Evolutionary conservation across 495 filamentous ascomycete genomes (phyloP), one percentile per base, ranked within the genome.

Genomic region (Jackrogersella multiformis): DNA sequence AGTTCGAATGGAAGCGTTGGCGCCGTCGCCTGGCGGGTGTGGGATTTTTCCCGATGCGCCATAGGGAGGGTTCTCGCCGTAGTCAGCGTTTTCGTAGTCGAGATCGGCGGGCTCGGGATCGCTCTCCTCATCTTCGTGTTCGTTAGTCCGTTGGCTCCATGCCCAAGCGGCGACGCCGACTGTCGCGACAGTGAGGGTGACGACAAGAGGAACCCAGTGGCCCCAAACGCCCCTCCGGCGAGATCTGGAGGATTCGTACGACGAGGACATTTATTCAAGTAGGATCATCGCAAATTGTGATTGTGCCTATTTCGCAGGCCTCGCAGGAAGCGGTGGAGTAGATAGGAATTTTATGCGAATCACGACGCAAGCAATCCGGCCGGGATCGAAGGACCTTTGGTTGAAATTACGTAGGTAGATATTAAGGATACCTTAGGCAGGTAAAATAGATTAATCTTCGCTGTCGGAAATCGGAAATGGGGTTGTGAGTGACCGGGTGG

Each of bases 81-180:
- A 81, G 65, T 81, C 79, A 64, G 79, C 78, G 36, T 81, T 77
- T 20, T 82, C 77, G 64, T 85, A 81, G 51, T 86, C 81, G 55
- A 87, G 78, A 62, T 74, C 74, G 54, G 74, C 73, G 28, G 69
- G 73, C 36, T 73, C 76, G 23, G 67, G 63, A 54, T 79, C 73
- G 60, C 73, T 75, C 54, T 79, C 71, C 54, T 80, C 84, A 45
- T 89, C 88, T 46, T 91, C 86, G 16, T 92, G 90, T 68, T 90
- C 82, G 58, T 88, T 89, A 58, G 79, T 85, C 73, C 92, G 88
- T 79, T 95, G 92, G 77, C 90, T 94, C 93, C 92, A 96, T 26
- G 94, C 86, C 94, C 94, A 97, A 20, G 93, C 92, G 23, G 88
- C 93, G 52, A 95, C 80, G 26, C 92, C 92, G 53, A 90, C 85